These are phyloP conservation scores for Gilbertella persicaria DNA, from an alignment of 371 early-diverging fungal genomes.

Conservation along the genomic window DNA sequence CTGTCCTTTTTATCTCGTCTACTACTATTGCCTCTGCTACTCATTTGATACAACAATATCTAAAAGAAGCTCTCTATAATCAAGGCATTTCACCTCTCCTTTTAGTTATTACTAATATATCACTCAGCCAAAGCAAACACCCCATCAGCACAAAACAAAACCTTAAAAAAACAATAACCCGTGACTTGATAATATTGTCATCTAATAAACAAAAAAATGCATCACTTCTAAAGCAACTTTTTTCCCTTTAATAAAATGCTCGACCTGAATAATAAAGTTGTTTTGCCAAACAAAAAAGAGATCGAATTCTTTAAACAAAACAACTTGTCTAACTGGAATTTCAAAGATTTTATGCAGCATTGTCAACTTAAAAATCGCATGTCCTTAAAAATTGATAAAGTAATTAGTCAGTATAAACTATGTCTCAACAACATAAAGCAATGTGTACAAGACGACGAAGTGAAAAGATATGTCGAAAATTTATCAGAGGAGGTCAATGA, in stretches of 20 bases:
- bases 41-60: constrained; percentile 11
- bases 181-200: constrained; percentile 4
- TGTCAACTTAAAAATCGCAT: constrained; percentile 20
- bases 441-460: constrained; percentile 12
- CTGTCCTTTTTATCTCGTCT: constrained; percentile 14
- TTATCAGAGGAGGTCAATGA: constrained; percentile 12
- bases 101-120: constrained; percentile 17
- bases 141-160: constrained; percentile 14
- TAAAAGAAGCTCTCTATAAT: constrained; percentile 15
- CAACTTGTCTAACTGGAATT: constrained; percentile 16
- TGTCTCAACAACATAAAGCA: constrained; percentile 17
- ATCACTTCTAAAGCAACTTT: constrained; percentile 14
- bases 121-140: constrained; percentile 14
- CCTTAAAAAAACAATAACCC: constrained; percentile 6
- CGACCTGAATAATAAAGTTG: constrained; percentile 16
- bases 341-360: constrained; percentile 15
- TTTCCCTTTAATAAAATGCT: constrained; percentile 17
- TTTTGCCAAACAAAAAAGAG: constrained; percentile 19
- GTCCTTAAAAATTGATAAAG: constrained; percentile 14
- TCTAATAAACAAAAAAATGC: constrained; percentile 14
- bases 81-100: constrained; percentile 19
- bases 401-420: constrained; percentile 17
- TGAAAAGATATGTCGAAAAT: constrained; percentile 14
- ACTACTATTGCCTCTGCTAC: constrained; percentile 13
- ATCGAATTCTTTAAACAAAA: constrained; percentile 14